Conservation (phyloP, 2,329 filamentous ascomycete genomes). For the Dothistroma pini region DNA sequence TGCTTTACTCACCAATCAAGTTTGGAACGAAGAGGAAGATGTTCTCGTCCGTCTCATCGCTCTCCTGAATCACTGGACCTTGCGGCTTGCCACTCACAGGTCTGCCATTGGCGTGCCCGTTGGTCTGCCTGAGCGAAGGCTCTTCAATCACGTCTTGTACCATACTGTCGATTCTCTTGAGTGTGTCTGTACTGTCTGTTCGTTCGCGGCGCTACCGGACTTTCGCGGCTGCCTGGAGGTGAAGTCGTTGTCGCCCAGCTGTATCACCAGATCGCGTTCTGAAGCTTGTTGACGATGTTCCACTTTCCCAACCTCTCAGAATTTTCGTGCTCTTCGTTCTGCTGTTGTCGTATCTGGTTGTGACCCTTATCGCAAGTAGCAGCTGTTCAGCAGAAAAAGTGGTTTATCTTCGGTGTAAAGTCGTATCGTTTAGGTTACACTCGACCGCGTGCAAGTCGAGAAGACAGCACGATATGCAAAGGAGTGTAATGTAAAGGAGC, state of each 20-base stretch:
- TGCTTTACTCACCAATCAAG: conserved; percentile 44
- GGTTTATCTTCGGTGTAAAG: background rate
- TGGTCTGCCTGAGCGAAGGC: conserved; percentile 16
- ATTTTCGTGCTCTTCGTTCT: background rate
- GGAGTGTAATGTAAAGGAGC: background rate
- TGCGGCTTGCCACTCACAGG: conserved; percentile 23
- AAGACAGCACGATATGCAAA: background rate
- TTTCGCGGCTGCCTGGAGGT: background rate
- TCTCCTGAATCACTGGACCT: conserved; percentile 12
- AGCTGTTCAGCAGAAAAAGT: background rate
- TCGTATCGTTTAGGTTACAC: background rate
- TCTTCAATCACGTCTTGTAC: conserved; percentile 25
- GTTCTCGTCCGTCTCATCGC: conserved; percentile 43
- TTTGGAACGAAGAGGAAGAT: conserved; percentile 54
- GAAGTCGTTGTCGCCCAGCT: background rate
- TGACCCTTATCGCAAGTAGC: background rate
- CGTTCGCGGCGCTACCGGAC: background rate
- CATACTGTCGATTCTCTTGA: conserved; percentile 15
- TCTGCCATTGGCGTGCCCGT: conserved; percentile 19
- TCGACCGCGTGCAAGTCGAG: background rate
- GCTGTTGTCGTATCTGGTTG: background rate
- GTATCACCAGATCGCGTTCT: background rate
- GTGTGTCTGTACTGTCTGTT: background rate
- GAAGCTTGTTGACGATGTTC: background rate
- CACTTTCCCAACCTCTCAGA: background rate